Base-by-base conservation (phyloP, 495 filamentous ascomycete genomes). In the Haplographium delicatum region DNA sequence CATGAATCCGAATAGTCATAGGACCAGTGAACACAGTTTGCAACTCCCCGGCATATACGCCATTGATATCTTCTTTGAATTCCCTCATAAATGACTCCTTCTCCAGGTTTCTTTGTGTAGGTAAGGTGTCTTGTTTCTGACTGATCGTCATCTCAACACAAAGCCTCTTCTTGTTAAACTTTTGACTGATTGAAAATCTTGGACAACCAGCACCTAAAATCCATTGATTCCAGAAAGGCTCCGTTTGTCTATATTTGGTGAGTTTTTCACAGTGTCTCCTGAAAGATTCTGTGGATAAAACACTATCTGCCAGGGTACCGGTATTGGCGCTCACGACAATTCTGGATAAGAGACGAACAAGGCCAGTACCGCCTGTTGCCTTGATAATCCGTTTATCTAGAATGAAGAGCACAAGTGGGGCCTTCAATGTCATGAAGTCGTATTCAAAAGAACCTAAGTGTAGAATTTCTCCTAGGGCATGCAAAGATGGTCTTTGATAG, bases 1-100 rank as follows among this genome's bases (percentile, higher is more conserved):
- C 93, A 70, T 99, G 93, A 53, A 99, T 96, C 38, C 94, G 80
- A 57, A 99, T 86, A 0, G 93, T 97, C 86, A 97, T 95, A 0
- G 94, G 91, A 1, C 91, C 91, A 2, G 88, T 91, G 65, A 97
- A 99, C 2, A 88, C 71, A 27, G 83, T 82, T 53, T 86, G 88
- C 8, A 86, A 65, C 31, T 79, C 70, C 20, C 80, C 85, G 24
- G 82, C 81, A 54, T 83, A 83, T 31, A 96, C 79, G 20, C 78
- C 74, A 46, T 83, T 68, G 8, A 81, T 68, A 31, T 89, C 79
- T 63, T 96, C 91, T 54, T 88, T 84, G 18, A 88, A 77, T 59
- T 93, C 87, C 44, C 88, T 77, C 72, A 88, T 73, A 60, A 97
- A 97, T 0, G 83, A 76, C 19, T 79, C 74, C 52, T 84, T 84